Evolutionary conservation across 2,329 filamentous ascomycete genomes (phyloP).

Genomic region (Hypoxylon sp.): DNA sequence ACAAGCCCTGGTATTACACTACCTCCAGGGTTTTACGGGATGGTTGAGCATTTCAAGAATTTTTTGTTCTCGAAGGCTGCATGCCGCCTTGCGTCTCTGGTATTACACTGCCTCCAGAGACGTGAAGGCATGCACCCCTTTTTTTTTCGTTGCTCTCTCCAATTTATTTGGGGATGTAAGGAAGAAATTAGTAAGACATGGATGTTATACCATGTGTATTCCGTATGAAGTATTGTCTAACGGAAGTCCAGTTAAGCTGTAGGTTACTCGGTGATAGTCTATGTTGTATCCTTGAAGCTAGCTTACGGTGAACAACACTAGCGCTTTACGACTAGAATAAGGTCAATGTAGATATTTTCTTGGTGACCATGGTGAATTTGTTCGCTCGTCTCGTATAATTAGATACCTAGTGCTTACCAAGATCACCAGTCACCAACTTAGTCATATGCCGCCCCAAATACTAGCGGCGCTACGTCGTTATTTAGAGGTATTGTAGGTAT

Average conservation of each 20-base stretch:
- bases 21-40: neutral
- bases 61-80: slow-evolving; percentile 16
- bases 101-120: slow-evolving; percentile 35
- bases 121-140: slow-evolving; percentile 6
- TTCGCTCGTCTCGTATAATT: neutral
- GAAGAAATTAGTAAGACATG: slow-evolving; percentile 10
- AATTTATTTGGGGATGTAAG: slow-evolving; percentile 26
- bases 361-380: neutral
- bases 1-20: slow-evolving; percentile 15
- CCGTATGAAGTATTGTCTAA: neutral
- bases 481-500: neutral
- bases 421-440: neutral
- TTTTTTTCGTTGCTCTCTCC: slow-evolving; percentile 38
- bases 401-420: neutral
- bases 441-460: neutral
- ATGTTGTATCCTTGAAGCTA: neutral
- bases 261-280: neutral
- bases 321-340: neutral
- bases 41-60: slow-evolving; percentile 1
- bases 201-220: neutral
- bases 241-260: neutral
- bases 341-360: neutral
- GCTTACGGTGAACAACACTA: neutral
- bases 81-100: slow-evolving; percentile 22
- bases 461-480: neutral